These are phyloP conservation scores for Leccinum boreale DNA, from an alignment of 768 basidiomycete genomes.

Conservation along the genomic window DNA sequence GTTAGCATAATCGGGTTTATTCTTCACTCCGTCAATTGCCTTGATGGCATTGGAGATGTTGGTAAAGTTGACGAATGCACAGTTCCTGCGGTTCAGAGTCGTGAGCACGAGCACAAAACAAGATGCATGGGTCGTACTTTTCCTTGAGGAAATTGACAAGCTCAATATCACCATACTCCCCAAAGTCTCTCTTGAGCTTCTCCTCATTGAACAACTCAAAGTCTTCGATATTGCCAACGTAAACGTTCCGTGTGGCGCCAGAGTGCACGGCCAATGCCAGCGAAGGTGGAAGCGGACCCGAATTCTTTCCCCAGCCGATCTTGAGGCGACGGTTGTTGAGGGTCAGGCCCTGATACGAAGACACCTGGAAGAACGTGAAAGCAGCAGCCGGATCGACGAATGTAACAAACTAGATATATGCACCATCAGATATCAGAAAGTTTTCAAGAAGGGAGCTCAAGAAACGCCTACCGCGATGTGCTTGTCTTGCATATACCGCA, in stretches of 20 bases:
- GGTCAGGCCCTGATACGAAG: slow-evolving; percentile 84
- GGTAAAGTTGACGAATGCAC: slow-evolving; percentile 94
- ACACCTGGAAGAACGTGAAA: slow-evolving; percentile 91
- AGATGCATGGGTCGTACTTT: slow-evolving; percentile 57
- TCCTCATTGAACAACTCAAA: slow-evolving; percentile 91
- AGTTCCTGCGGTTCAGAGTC: slow-evolving; percentile 56
- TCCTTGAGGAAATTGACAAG: slow-evolving; percentile 94
- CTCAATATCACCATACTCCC: slow-evolving; percentile 95
- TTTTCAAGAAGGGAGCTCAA: neutral
- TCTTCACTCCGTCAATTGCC: slow-evolving; percentile 95
- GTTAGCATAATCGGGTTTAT: slow-evolving; percentile 84
- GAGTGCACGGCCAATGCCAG: slow-evolving; percentile 86
- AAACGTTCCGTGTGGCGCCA: slow-evolving; percentile 95
- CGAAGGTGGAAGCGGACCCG: slow-evolving; percentile 79
- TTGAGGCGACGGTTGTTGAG: slow-evolving; percentile 93
- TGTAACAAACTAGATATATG: slow-evolving; percentile 72
- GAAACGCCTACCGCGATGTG: slow-evolving; percentile 79
- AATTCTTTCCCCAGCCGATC: slow-evolving; percentile 97
- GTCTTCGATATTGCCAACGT: slow-evolving; percentile 93
- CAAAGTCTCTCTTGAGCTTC: slow-evolving; percentile 88
- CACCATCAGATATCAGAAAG: neutral
- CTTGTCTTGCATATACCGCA: slow-evolving; percentile 95
- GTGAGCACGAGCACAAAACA: neutral
- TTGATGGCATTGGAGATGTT: slow-evolving; percentile 95
- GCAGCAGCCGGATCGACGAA: slow-evolving; percentile 94